Percentiles rank a stretch among this genome's conserved stretches.
phyloP scores from a whole-genome alignment of 2,329 filamentous ascomycete genomes.

The Aspergillus terreus region DNA sequence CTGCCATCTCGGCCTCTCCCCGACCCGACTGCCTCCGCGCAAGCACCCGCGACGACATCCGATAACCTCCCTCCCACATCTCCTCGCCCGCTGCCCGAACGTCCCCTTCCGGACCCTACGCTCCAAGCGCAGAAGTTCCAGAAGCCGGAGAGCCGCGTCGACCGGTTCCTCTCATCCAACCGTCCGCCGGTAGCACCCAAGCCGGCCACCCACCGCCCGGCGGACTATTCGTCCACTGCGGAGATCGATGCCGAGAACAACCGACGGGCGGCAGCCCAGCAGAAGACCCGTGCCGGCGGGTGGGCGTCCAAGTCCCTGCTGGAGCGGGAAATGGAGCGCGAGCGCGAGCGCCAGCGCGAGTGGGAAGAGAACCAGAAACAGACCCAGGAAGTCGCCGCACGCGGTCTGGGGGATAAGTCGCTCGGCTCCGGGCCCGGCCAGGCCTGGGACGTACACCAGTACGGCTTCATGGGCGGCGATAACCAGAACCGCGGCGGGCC shows the following conservation, averaged over 20 bases:
- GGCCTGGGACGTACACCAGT: slow-evolving; percentile 62
- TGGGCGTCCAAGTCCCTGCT: slow-evolving; percentile 62
- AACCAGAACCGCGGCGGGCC: slow-evolving; percentile 55
- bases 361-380: slow-evolving; percentile 61
- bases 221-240: slow-evolving; percentile 49
- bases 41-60: not conserved
- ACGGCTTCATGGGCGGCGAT: slow-evolving; percentile 61
- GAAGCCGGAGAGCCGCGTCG: slow-evolving; percentile 45
- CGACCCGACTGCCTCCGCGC: slow-evolving; percentile 6
- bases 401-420: slow-evolving; percentile 37
- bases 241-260: slow-evolving; percentile 56
- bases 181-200: slow-evolving; percentile 44
- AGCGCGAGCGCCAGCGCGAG: slow-evolving; percentile 60
- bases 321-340: slow-evolving; percentile 65
- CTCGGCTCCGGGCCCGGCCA: slow-evolving; percentile 47
- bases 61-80: slow-evolving; percentile 4
- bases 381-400: slow-evolving; percentile 44
- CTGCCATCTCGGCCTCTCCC: slow-evolving; percentile 8
- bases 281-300: slow-evolving; percentile 56
- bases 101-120: slow-evolving; percentile 28
- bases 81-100: slow-evolving; percentile 24
- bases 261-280: slow-evolving; percentile 52
- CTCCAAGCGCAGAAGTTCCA: slow-evolving; percentile 30
- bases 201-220: slow-evolving; percentile 38
- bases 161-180: slow-evolving; percentile 55